Conservation (phyloP, 2,329 filamentous ascomycete genomes). For the Epichloe amarillans region DNA sequence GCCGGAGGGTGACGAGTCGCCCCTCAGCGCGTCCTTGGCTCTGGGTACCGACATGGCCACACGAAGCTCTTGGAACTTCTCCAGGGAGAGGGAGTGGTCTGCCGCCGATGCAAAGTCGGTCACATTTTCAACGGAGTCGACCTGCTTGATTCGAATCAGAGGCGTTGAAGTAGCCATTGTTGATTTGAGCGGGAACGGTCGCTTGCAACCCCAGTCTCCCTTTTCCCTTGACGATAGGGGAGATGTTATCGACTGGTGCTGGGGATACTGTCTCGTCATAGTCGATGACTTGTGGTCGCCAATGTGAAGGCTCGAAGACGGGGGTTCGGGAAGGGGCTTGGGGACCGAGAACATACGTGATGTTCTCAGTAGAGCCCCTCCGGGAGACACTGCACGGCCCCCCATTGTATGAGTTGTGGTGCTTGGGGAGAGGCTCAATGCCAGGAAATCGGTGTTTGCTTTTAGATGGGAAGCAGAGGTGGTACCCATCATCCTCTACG, state of each 20-base stretch:
- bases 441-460: constrained; percentile 7
- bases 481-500: neutral
- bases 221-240: constrained; percentile 55
- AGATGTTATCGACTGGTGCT: constrained; percentile 68
- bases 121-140: constrained; percentile 77
- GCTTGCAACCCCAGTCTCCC: constrained; percentile 90
- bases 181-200: constrained; percentile 63
- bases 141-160: constrained; percentile 58
- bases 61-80: constrained; percentile 76
- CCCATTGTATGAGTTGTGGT: constrained; percentile 19
- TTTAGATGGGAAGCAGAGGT: constrained; percentile 4
- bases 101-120: constrained; percentile 78
- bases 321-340: constrained; percentile 54
- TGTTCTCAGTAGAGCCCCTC: constrained; percentile 60
- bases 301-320: constrained; percentile 28
- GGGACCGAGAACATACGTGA: constrained; percentile 88
- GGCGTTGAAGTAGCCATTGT: constrained; percentile 62
- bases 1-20: constrained; percentile 6
- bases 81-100: constrained; percentile 66
- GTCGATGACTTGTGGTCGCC: constrained; percentile 23
- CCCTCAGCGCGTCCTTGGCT: constrained; percentile 9
- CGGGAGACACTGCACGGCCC: constrained; percentile 37
- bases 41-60: constrained; percentile 51
- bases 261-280: constrained; percentile 63
- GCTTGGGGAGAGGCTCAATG: constrained; percentile 18